Evolutionary conservation across 2,329 filamentous ascomycete species (phyloP), one percentile per base, ranked within the genome.

Genomic region (Trichoderma aggressivum): DNA sequence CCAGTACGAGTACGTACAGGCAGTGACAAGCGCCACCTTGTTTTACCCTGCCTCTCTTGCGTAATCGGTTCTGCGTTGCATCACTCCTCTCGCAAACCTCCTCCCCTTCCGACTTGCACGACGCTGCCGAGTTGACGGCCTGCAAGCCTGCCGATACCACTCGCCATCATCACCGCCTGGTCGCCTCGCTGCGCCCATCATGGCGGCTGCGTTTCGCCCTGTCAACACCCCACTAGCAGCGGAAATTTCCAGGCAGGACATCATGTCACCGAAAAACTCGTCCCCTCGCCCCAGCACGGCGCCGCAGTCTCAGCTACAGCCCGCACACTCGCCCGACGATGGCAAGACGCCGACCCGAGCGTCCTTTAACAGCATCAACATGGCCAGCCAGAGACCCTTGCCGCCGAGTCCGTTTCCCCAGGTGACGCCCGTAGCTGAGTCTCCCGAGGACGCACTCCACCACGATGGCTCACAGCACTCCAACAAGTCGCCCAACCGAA

Each of bases 301-400:
- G 39, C 79, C 80, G 43, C 80, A 79, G 12, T 66, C 75, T 70
- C 77, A 76, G 60, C 61, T 74, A 71, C 75, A 75, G 59, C 55
- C 76, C 55, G 63, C 75, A 59, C 76, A 74, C 63, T 61, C 75
- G 28, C 74, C 77, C 74, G 86, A 86, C 72, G 86, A 88, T 73
- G 80, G 80, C 66, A 79, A 86, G 72, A 92, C 91, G 2, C 91
- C 91, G 0, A 92, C 91, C 30, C 86, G 88, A 78, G 82, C 86
- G 53, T 86, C 81, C 30, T 89, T 89, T 71, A 69, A 24, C 55
- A 78, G 80, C 69, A 76, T 75, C 65, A 77, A 79, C 55, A 75
- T 86, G 70, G 79, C 83, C 14, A 81, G 79, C 47, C 88, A 90
- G 75, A 85, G 85, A 73, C 87, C 87, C 5, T 81, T 88, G 24